Evolutionary conservation across 164 flowering plant genomes (phyloP).

Genomic region (Chimonanthus praecox): DNA sequence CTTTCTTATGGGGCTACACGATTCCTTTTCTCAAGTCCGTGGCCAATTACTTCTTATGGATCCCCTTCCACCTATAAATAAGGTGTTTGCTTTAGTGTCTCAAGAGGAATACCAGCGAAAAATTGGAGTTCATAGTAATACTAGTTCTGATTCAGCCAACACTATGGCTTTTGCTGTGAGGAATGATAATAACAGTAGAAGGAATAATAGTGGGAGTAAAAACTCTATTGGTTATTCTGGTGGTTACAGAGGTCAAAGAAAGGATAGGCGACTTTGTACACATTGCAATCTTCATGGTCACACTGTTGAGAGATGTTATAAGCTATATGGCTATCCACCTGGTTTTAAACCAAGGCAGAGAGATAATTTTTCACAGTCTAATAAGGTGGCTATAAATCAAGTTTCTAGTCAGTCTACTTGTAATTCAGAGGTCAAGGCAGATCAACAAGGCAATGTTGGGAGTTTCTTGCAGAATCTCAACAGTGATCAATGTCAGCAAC

Average conservation of each 20-base stretch:
- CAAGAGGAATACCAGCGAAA: conserved; percentile 1
- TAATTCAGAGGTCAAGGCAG: background rate
- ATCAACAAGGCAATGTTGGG: too few species aligned
- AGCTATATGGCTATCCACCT: conserved; percentile 6
- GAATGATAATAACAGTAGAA: background rate
- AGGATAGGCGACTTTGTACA: too few species aligned
- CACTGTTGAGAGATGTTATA: conserved; percentile 4
- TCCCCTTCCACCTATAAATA: conserved; percentile 1
- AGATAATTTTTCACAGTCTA: background rate
- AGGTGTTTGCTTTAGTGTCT: background rate
- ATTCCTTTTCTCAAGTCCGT: background rate
- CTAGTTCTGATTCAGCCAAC: background rate
- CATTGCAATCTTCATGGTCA: background rate
- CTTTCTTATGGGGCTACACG: conserved; percentile 6
- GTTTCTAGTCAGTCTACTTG: background rate
- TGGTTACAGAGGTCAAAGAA: too few species aligned
- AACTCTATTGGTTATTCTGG: background rate
- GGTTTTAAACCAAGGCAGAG: background rate
- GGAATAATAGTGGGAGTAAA: background rate
- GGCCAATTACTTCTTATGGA: background rate
- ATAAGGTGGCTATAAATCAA: background rate
- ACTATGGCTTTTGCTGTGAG: background rate
- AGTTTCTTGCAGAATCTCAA: too few species aligned
- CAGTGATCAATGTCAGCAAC: conserved; percentile 5
- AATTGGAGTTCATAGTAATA: background rate